Conservation (phyloP, 768 basidiomycete species). For the Rhodotorula diobovata region DNA sequence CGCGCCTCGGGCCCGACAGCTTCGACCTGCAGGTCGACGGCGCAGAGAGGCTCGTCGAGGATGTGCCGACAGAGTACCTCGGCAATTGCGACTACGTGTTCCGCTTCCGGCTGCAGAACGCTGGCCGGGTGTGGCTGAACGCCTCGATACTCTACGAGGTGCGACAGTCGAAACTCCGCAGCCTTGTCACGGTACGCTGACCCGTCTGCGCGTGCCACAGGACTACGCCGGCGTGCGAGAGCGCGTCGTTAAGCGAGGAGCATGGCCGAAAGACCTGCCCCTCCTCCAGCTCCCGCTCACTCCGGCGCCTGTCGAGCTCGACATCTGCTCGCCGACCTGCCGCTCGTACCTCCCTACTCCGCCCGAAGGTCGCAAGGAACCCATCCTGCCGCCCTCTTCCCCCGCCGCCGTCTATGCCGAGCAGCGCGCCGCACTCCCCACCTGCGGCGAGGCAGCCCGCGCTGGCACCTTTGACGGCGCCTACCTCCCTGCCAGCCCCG, state of each 20-base stretch:
- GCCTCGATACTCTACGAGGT: background rate
- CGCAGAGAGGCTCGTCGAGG: constrained; percentile 15
- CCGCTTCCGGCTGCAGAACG: constrained; percentile 9
- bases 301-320: constrained; percentile 5
- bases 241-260: background rate
- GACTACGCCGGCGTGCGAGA: constrained; percentile 9
- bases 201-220: too few species aligned
- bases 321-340: background rate
- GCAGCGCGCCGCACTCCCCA: background rate
- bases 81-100: constrained; percentile 15
- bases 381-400: too few species aligned
- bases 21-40: constrained; percentile 25
- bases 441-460: background rate
- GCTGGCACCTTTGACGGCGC: constrained; percentile 1
- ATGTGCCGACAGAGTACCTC: constrained; percentile 9
- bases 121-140: constrained; percentile 15
- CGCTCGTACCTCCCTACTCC: background rate
- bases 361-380: background rate
- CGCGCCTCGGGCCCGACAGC: constrained; percentile 16
- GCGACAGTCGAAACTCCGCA: background rate
- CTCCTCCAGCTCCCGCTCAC: constrained; percentile 3
- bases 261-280: background rate
- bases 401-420: background rate
- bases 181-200: too few species aligned
- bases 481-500: constrained; percentile 12